Base-by-base conservation (phyloP, 1,284 basidiomycete species). In the Ganoderma leucocontextum region DNA sequence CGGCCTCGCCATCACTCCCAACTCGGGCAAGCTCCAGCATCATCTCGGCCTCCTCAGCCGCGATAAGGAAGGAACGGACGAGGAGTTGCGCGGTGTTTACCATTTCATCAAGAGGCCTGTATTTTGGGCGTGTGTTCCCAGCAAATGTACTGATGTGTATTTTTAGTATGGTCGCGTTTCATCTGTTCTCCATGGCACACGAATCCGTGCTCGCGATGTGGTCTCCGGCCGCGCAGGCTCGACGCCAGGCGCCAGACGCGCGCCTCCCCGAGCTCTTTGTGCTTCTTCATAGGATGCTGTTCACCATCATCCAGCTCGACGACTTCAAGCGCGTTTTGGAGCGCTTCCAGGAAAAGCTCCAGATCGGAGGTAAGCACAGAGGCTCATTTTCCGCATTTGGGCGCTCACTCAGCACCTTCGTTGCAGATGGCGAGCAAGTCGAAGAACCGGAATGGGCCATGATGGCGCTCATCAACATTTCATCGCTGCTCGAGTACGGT, bases 401-500 rank as follows among this genome's bases (percentile, higher is more conserved):
- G 60, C 60, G 68, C 47, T 63, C 41, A 62, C 58, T 57, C 59
- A 60, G 39, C 42, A 9, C 42, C 60, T 39, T 25, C 44, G 10
- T 47, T 10, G 6, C 63, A 78, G 77, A 74, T 39, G 75, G 74
- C 67, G 77, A 76, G 39, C 72, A 72, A 52, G 87, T 89, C 2
- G 89, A 94, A 63, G 95, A 96, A 77, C 89, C 92, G 29, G 94
- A 95, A 70, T 99, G 97, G 97, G 93, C 95, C 74, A 95, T 97
- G 91, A 97, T 99, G 93, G 96, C 89, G 0, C 83, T 92, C 42
- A 85, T 95, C 75, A 98, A 97, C 78, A 85, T 98, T 22, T 87
- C 89, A 4, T 87, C 93, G 0, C 79, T 98, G 15, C 83, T 98
- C 73, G 96, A 99, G 80, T 98, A 97, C 75, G 96, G 97, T 36